phyloP scores from a whole-genome alignment of 2,329 filamentous ascomycete genomes.

The Penicillium sp. region DNA sequence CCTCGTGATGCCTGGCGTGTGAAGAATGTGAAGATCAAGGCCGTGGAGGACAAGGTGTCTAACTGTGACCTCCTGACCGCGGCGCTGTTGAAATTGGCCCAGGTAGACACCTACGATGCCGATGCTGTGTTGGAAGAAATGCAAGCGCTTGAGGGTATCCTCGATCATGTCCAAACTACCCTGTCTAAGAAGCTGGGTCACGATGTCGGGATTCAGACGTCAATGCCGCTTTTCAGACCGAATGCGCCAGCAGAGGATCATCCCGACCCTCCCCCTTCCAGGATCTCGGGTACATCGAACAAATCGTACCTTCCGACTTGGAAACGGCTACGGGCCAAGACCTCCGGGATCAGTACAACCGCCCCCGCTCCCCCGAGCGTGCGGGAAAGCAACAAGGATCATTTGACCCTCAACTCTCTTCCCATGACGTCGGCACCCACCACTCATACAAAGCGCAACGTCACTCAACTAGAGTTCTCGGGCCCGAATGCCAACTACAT shows the following conservation, averaged over 20 bases:
- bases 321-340: conserved; percentile 87
- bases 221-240: conserved; percentile 71
- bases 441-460: conserved; percentile 68
- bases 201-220: conserved; percentile 82
- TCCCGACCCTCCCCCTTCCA: conserved; percentile 44
- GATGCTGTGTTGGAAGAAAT: conserved; percentile 93
- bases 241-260: conserved; percentile 49
- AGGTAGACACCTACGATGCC: conserved; percentile 84
- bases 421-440: conserved; percentile 68
- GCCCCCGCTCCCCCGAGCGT: conserved; percentile 34
- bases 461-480: conserved; percentile 67
- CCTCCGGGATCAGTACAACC: conserved; percentile 63
- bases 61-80: conserved; percentile 90
- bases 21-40: conserved; percentile 88
- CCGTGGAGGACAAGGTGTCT: conserved; percentile 87
- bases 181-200: conserved; percentile 84
- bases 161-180: conserved; percentile 78
- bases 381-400: conserved; percentile 57
- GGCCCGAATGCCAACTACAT: conserved; percentile 91
- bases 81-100: conserved; percentile 76
- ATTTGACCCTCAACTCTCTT: conserved; percentile 68
- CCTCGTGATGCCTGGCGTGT: conserved; percentile 92
- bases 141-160: conserved; percentile 78
- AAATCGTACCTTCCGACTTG: conserved; percentile 83
- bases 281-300: conserved; percentile 61